phyloP scores from a whole-genome alignment of 2,329 filamentous ascomycete genomes.

The Fusarium redolens region DNA sequence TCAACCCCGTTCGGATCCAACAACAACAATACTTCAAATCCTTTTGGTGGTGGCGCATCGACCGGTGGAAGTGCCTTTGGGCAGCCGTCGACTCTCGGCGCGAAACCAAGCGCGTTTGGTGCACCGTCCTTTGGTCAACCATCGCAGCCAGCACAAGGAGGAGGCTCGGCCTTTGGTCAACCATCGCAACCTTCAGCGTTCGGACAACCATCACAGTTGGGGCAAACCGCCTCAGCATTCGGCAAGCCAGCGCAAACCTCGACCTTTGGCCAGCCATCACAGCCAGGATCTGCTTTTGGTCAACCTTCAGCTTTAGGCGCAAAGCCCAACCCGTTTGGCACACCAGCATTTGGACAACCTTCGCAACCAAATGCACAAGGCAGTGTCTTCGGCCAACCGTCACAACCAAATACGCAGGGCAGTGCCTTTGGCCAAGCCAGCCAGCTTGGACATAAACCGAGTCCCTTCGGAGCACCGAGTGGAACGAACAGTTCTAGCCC shows the following conservation, averaged over 20 bases:
- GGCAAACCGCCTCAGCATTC: conserved; percentile 42
- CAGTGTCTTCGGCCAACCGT: conserved; percentile 51
- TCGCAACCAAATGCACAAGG: conserved; percentile 44
- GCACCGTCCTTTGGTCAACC: conserved; percentile 50
- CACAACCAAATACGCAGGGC: conserved; percentile 44
- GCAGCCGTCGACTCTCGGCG: conserved; percentile 47
- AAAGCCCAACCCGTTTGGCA: conserved; percentile 35
- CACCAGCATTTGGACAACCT: conserved; percentile 52
- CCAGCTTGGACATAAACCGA: conserved; percentile 53
- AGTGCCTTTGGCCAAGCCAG: conserved; percentile 51
- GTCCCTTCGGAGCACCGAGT: conserved; percentile 49
- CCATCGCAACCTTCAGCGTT: conserved; percentile 54
- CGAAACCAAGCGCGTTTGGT: conserved; percentile 48
- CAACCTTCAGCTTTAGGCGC: conserved; percentile 34
- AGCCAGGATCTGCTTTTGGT: conserved; percentile 24
- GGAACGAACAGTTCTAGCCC: conserved; percentile 41
- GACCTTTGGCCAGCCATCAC: conserved; percentile 50
- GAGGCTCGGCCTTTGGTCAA: conserved; percentile 45
- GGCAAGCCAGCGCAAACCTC: conserved; percentile 49
- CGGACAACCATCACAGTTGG: conserved; percentile 50
- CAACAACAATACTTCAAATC: conserved; percentile 34
- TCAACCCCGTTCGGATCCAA: conserved; percentile 57
- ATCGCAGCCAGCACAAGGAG: conserved; percentile 50
- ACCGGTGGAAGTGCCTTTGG: conserved; percentile 51
- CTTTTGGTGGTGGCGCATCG: conserved; percentile 48